These are phyloP conservation scores for Jacaranda copaia DNA, from an alignment of 257 asterid genomes.

Conservation along the genomic window DNA sequence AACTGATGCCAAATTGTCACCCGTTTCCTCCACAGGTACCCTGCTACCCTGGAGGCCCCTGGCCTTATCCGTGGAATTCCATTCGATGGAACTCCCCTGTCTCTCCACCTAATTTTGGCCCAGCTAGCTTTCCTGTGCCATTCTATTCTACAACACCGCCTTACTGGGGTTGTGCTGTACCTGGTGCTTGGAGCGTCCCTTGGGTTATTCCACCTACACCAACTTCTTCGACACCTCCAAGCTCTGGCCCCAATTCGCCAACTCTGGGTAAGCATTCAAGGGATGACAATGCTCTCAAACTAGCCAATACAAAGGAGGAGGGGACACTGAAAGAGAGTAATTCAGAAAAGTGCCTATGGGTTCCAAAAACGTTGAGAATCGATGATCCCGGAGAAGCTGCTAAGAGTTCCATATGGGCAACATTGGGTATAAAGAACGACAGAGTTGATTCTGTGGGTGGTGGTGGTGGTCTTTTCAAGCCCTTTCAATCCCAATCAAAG, in stretches of 20 bases:
- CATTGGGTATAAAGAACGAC: slow-evolving; percentile 60
- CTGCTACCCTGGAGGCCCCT: slow-evolving; percentile 70
- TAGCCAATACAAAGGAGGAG: slow-evolving; percentile 22
- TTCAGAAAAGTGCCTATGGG: slow-evolving; percentile 51
- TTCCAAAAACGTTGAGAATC: slow-evolving; percentile 60
- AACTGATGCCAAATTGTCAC: slow-evolving; percentile 45
- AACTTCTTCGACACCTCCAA: slow-evolving; percentile 38
- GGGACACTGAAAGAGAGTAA: slow-evolving; percentile 38
- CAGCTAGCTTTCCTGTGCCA: slow-evolving; percentile 61
- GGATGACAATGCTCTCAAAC: slow-evolving; percentile 44
- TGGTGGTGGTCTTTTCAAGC: slow-evolving; percentile 49
- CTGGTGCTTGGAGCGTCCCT: slow-evolving; percentile 56
- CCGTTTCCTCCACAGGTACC: slow-evolving; percentile 59
- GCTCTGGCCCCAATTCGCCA: slow-evolving; percentile 50
- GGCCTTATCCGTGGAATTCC: slow-evolving; percentile 77
- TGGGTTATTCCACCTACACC: slow-evolving; percentile 52
- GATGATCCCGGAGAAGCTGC: slow-evolving; percentile 70
- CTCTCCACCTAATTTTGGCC: slow-evolving; percentile 53
- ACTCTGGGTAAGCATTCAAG: slow-evolving; percentile 71
- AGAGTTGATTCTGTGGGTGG: slow-evolving; percentile 35
- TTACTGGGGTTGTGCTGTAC: slow-evolving; percentile 72
- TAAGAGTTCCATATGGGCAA: slow-evolving; percentile 69
- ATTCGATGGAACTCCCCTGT: slow-evolving; percentile 52
- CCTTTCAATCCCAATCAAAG: slow-evolving; percentile 56
- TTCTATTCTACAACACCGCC: slow-evolving; percentile 61